Base-by-base conservation (phyloP, 108 stramenopile species). In the Cyclotella sp. region DNA sequence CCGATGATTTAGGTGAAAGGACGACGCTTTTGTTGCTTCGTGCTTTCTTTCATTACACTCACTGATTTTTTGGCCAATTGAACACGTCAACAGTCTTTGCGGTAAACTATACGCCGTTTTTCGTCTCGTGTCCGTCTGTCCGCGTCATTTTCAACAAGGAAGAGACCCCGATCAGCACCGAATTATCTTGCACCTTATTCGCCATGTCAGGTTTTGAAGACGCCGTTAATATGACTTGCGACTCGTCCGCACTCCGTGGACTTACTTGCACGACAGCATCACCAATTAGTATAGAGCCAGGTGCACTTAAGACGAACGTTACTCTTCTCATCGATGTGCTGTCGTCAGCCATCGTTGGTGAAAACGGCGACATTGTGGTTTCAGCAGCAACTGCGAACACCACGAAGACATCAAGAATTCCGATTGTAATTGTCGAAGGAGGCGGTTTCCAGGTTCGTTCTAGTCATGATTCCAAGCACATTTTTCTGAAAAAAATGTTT, bases 301-400 rank as follows among this genome's bases (percentile, higher is more conserved):
- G 60, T 13, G 34, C n/a, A 39, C 60, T 39, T 34, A 9, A 61
- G n/a, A 61, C 60, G 8, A 34, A 61, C 60, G 19, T 61, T n/a
- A 61, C 60, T 9, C 34, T 61, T n/a, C 1, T 30, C 11, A 13
- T 61, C 13, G 15, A 61, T 39, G 30, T 61, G 60, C 13, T 30
- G 13, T 39, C 60, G 7, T 61, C 60, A 39, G 60, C 12, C 2
- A 61, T 61, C 34, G 60, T 21, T 39, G 60, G 60, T 34, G 60
- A 61, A 34, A 39, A 39, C 34, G 60, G 60, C 11, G 12, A 61
- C 19, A 39, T 61, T 2, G 7, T 61, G 12, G n/a, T 61, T 39
- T n/a, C 60, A 61, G 30, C 34, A 7, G 2, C 30, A 13, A 39
- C 6, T 2, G 19, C 8, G 7, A 61, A 61, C 30, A 39, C 34